Evolutionary conservation across 306 rosid species (phyloP).

Genomic region (Pachyrhizus erosus): DNA sequence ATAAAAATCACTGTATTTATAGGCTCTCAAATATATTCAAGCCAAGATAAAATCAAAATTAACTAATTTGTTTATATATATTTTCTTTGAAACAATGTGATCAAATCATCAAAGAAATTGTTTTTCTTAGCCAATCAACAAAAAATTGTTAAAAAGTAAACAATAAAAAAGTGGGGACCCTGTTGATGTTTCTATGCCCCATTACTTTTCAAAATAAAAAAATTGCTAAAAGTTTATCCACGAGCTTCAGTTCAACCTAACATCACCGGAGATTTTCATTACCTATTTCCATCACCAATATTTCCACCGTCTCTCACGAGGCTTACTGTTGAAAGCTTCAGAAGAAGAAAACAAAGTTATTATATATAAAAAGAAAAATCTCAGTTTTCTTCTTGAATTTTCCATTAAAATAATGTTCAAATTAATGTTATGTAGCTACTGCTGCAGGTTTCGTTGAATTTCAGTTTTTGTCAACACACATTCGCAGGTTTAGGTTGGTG

Average conservation of each 20-base stretch:
- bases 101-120: neutral
- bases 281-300: constrained; percentile 5
- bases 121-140: neutral
- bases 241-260: constrained; percentile 40
- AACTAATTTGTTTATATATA: neutral
- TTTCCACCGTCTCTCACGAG: neutral
- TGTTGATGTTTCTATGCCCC: neutral
- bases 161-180: constrained; percentile 28
- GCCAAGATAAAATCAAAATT: neutral
- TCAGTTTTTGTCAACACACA: constrained; percentile 9
- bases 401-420: neutral
- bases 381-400: neutral
- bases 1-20: neutral
- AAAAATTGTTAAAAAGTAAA: neutral
- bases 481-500: neutral
- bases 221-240: constrained; percentile 21
- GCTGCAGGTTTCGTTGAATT: constrained; percentile 21
- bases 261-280: constrained; percentile 31
- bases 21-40: neutral
- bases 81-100: neutral
- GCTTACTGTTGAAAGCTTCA: neutral
- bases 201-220: neutral
- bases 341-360: neutral
- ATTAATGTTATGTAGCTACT: neutral
- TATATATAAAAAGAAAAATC: neutral